Conservation (phyloP, 2,329 filamentous ascomycete species). For the Cryphonectria radicalis region DNA sequence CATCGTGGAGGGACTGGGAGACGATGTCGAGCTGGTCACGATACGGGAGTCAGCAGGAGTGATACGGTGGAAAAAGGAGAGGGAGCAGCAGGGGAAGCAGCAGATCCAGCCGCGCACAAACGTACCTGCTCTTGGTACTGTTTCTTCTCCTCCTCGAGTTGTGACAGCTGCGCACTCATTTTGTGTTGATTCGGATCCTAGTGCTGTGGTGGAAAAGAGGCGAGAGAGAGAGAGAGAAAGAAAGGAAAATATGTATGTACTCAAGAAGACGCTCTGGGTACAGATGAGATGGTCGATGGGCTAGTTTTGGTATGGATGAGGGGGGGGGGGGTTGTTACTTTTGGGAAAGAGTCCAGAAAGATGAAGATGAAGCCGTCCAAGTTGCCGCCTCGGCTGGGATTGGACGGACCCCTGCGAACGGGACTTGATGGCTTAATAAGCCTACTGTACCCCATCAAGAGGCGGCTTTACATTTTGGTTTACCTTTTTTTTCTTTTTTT, state of each 20-base stretch:
- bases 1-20: slow-evolving; percentile 73
- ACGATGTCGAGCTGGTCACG: slow-evolving; percentile 73
- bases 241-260: background rate
- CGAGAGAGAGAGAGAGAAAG: background rate
- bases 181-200: slow-evolving; percentile 24
- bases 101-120: slow-evolving; percentile 29
- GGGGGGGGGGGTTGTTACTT: background rate
- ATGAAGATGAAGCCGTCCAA: slow-evolving; percentile 5
- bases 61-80: background rate
- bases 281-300: background rate
- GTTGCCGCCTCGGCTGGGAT: background rate
- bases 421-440: background rate
- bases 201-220: background rate
- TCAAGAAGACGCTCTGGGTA: background rate
- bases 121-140: slow-evolving; percentile 61
- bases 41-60: slow-evolving; percentile 30
- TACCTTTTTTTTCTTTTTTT: too few species aligned
- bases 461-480: background rate
- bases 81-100: background rate
- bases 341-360: background rate
- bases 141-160: slow-evolving; percentile 56
- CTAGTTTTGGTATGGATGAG: background rate
- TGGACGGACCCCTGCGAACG: background rate
- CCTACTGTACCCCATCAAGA: background rate
- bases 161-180: slow-evolving; percentile 48